Conservation (phyloP, 2,329 filamentous ascomycete genomes). For the Colletotrichum coccodes region DNA sequence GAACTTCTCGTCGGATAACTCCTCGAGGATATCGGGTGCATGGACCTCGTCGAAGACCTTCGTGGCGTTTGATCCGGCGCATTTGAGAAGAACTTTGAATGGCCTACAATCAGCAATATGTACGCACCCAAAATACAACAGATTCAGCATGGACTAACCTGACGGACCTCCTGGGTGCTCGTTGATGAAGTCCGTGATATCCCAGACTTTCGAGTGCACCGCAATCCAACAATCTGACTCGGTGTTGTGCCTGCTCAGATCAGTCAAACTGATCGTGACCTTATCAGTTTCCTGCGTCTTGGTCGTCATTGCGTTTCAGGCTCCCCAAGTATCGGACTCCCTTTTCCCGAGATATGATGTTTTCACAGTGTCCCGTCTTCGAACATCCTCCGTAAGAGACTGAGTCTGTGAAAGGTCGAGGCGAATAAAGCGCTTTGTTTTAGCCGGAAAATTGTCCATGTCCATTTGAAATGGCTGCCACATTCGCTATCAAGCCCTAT, state of each 20-base stretch:
- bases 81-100: conserved; percentile 56
- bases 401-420: not conserved
- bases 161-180: conserved; percentile 48
- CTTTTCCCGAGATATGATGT: not conserved
- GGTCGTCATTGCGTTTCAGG: conserved; percentile 1
- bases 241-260: conserved; percentile 59
- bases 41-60: conserved; percentile 46
- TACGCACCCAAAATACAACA: not conserved
- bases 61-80: conserved; percentile 47
- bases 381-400: not conserved
- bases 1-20: conserved; percentile 39
- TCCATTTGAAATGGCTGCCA: not conserved
- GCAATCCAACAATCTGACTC: conserved; percentile 72
- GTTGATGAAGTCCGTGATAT: conserved; percentile 72
- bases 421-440: no score
- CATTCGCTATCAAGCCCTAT: not conserved
- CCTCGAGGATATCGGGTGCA: conserved; percentile 39
- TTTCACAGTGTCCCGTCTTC: not conserved
- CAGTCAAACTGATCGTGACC: conserved; percentile 37
- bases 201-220: conserved; percentile 74
- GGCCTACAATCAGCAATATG: conserved; percentile 29
- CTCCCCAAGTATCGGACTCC: not conserved
- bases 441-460: not conserved
- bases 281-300: not conserved
- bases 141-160: conserved; percentile 36